Evolutionary conservation across 179 eudicot genomes (phyloP).

Genomic region (Nepenthes alata): DNA sequence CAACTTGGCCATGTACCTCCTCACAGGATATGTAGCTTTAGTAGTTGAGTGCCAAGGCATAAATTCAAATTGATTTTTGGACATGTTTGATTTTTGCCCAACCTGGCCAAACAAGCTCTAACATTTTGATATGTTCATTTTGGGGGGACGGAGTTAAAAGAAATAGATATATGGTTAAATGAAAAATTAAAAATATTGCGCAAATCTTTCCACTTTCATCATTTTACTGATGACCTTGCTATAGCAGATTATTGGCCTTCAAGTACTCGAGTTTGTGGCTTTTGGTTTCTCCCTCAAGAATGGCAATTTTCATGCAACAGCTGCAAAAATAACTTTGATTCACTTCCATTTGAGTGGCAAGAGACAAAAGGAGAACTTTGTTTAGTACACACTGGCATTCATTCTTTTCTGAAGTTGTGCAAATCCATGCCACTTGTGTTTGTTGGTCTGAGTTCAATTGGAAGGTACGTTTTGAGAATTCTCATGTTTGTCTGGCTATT

Average conservation of each 20-base stretch:
- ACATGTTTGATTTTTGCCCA: too few species aligned
- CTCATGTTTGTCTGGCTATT: not conserved
- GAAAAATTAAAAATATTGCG: too few species aligned
- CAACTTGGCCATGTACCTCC: too few species aligned
- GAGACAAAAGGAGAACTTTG: slow-evolving; percentile 30
- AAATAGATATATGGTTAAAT: too few species aligned
- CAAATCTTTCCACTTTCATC: not conserved
- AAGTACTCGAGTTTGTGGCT: slow-evolving; percentile 65
- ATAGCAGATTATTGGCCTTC: slow-evolving; percentile 77
- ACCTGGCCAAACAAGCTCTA: too few species aligned
- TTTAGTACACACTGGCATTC: slow-evolving; percentile 38
- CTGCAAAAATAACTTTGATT: slow-evolving; percentile 39
- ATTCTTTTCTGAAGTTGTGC: slow-evolving; percentile 33
- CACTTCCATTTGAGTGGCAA: slow-evolving; percentile 12
- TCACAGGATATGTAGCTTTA: too few species aligned
- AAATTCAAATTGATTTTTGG: too few species aligned
- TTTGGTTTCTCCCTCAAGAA: slow-evolving; percentile 70
- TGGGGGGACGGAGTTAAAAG: too few species aligned
- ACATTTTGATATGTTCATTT: too few species aligned
- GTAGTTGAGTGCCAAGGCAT: too few species aligned
- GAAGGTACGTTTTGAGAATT: slow-evolving; percentile 34
- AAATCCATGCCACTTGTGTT: slow-evolving; percentile 45
- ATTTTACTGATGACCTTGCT: not conserved
- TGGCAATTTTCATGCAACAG: slow-evolving; percentile 86
- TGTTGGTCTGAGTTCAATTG: slow-evolving; percentile 69